These are phyloP conservation scores for Pseudogymnoascus sp. DNA, from an alignment of 2,329 filamentous ascomycete species.

Conservation along the genomic window DNA sequence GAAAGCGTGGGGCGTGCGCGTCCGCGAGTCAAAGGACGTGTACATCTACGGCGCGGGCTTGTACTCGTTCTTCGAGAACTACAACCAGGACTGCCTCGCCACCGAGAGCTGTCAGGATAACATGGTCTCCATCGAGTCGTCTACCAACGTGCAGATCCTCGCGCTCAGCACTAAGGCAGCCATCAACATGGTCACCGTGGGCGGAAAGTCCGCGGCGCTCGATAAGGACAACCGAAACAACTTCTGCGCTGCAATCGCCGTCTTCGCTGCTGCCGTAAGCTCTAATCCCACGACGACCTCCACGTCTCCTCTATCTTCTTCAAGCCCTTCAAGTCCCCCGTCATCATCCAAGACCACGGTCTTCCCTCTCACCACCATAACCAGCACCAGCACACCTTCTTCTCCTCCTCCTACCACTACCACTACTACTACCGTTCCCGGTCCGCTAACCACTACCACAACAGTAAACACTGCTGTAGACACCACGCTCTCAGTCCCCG, in stretches of 20 bases:
- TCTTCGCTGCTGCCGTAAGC: constrained; percentile 32
- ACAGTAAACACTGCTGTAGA: background rate
- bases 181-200: constrained; percentile 62
- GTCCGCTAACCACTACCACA: background rate
- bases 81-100: constrained; percentile 60
- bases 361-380: background rate
- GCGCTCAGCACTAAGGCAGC: constrained; percentile 69
- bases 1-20: constrained; percentile 70
- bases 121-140: constrained; percentile 67
- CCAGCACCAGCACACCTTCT: background rate
- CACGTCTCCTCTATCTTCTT: background rate
- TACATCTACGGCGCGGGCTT: constrained; percentile 66
- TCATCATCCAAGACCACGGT: background rate
- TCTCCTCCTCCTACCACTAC: background rate
- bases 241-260: constrained; percentile 55
- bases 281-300: background rate
- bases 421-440: background rate
- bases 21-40: constrained; percentile 59
- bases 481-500: background rate
- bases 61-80: constrained; percentile 82
- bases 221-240: constrained; percentile 58
- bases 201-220: constrained; percentile 46
- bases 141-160: constrained; percentile 50
- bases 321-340: background rate
- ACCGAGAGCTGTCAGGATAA: constrained; percentile 67